Percentiles rank a stretch among this genome's conserved stretches.
Conservation (phyloP, 78 protist species). For the Dictyostelium brefeldianum region DNA sequence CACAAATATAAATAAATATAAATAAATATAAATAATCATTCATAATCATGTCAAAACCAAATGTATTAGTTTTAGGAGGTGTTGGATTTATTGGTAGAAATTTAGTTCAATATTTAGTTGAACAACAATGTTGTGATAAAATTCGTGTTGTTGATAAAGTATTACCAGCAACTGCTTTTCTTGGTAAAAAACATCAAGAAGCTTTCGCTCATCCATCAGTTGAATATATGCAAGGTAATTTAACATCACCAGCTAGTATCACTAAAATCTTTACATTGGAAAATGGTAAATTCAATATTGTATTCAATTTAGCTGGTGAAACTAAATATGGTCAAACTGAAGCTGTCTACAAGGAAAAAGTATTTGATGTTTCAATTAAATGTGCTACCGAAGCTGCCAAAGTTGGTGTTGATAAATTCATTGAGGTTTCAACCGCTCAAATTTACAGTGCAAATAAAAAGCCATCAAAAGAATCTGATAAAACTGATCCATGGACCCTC, state of each 20-base stretch:
- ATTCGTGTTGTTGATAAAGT: constrained; percentile 95
- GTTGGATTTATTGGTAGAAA: constrained; percentile 96
- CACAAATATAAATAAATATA: neutral
- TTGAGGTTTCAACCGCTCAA: constrained; percentile 96
- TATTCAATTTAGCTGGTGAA: constrained; percentile 95
- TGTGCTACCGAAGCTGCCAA: constrained; percentile 87
- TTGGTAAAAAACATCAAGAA: constrained; percentile 60
- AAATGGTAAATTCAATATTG: constrained; percentile 85
- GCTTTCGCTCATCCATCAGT: constrained; percentile 83
- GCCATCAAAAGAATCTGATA: constrained; percentile 84
- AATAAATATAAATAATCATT: neutral
- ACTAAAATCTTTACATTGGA: constrained; percentile 74
- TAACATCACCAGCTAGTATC: constrained; percentile 70
- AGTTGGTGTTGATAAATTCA: constrained; percentile 82
- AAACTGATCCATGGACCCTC: constrained; percentile 91
- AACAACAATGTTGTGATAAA: constrained; percentile 66
- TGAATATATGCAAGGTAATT: constrained; percentile 92
- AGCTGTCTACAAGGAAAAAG: constrained; percentile 88
- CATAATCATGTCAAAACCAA: constrained; percentile 69
- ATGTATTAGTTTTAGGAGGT: constrained; percentile 95
- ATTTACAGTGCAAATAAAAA: constrained; percentile 92
- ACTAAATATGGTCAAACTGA: constrained; percentile 93
- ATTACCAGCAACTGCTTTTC: constrained; percentile 90
- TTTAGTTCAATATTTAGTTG: constrained; percentile 90
- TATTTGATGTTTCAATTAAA: constrained; percentile 71